These are phyloP conservation scores for Dacryopinax primogenitus DNA, from an alignment of 768 basidiomycete genomes.

Conservation along the genomic window DNA sequence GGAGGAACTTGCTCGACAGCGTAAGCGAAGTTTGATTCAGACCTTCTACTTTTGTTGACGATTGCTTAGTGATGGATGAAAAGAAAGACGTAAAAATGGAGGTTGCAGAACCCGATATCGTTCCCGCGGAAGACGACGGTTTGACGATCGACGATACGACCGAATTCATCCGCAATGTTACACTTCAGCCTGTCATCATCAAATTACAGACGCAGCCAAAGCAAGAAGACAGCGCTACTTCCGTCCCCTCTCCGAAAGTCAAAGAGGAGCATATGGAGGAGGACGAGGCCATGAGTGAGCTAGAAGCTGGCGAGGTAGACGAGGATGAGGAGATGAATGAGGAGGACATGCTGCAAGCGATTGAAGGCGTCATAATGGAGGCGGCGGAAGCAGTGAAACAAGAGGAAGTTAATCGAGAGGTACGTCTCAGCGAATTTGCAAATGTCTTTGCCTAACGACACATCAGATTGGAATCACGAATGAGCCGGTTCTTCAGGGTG, in stretches of 20 bases:
- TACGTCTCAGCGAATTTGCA: conserved; percentile 22
- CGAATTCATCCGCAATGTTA: conserved; percentile 70
- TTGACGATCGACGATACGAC: conserved; percentile 93
- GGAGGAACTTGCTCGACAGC: conserved; percentile 66
- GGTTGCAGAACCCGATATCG: conserved; percentile 32
- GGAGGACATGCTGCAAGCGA: conserved; percentile 64
- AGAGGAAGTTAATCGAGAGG: conserved; percentile 26
- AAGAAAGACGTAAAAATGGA: conserved; percentile 42
- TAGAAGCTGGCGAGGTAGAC: conserved; percentile 69
- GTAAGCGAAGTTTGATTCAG: conserved; percentile 33
- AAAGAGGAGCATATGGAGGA: conserved; percentile 43
- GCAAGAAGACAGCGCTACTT: conserved; percentile 36
- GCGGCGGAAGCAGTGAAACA: conserved; percentile 31
- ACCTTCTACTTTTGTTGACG: neutral
- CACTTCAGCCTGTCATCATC: conserved; percentile 10
- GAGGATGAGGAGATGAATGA: conserved; percentile 51
- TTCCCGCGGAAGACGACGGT: conserved; percentile 34
- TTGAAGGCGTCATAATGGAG: conserved; percentile 56
- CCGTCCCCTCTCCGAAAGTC: conserved; percentile 45
- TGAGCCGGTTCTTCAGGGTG: conserved; percentile 59
- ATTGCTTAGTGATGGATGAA: conserved; percentile 46
- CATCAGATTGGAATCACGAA: conserved; percentile 46
- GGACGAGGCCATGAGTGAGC: conserved; percentile 32
- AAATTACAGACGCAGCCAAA: conserved; percentile 21
- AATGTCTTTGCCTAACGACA: neutral